Percentiles rank a stretch among this genome's conserved stretches.
Evolutionary conservation across 495 filamentous ascomycete species (phyloP).

Genomic region (Hyphodiscus hymeniophilus): DNA sequence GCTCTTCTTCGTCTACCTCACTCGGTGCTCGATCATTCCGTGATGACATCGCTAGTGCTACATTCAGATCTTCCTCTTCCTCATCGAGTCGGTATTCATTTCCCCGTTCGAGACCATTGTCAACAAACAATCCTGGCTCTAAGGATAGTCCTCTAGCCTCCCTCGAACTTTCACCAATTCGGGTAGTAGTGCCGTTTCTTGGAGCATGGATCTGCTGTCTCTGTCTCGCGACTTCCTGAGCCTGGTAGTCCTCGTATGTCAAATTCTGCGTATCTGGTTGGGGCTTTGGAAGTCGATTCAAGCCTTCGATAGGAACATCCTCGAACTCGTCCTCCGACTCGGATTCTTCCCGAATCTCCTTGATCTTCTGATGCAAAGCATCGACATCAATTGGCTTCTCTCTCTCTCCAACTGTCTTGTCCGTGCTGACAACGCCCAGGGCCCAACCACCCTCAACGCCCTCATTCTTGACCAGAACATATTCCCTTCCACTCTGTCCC

Average conservation of each 20-base stretch:
- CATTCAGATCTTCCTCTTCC: conserved; percentile 70
- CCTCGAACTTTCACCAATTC: conserved; percentile 10
- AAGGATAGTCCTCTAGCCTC: background rate
- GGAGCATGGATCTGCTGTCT: conserved; percentile 12
- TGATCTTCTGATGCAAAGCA: conserved; percentile 47
- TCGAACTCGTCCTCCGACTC: conserved; percentile 72
- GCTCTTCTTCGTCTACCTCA: conserved; percentile 26
- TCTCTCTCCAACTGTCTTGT: conserved; percentile 63
- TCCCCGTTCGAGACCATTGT: conserved; percentile 4
- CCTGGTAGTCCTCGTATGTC: conserved; percentile 27
- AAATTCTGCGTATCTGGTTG: conserved; percentile 3
- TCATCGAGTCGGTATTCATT: conserved; percentile 31
- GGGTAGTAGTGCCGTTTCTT: background rate
- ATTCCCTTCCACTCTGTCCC: conserved; percentile 85
- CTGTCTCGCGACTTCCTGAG: conserved; percentile 29
- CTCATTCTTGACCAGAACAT: conserved; percentile 91
- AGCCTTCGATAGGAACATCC: conserved; percentile 88
- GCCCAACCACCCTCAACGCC: conserved; percentile 97
- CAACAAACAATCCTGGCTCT: conserved; percentile 55
- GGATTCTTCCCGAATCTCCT: conserved; percentile 51
- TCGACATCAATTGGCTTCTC: conserved; percentile 90
- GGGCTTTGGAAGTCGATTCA: conserved; percentile 79
- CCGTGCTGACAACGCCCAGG: conserved; percentile 78
- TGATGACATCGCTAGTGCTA: conserved; percentile 79
- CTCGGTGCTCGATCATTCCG: conserved; percentile 31